Evolutionary conservation across 1,284 basidiomycete genomes (phyloP), one percentile per base, ranked within the genome.

Genomic region (Austroboletus niveus): DNA sequence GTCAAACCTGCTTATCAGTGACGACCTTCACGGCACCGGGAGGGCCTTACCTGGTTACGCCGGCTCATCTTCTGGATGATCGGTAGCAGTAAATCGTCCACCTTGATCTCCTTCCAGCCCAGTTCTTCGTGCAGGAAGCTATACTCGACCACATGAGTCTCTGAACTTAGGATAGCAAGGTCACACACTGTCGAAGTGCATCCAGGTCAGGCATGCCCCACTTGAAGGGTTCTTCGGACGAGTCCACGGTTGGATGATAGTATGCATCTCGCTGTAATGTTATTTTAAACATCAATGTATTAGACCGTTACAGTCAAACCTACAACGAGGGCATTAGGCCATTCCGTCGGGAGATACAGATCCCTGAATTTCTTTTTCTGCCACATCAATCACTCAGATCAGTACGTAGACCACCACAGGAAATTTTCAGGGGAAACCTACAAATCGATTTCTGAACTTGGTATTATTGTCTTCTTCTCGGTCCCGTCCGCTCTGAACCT

Each of bases 131-230:
- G 78, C 57, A 99, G 77, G 66, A 92, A 96, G 36, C 92, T 95
- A 60, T 4, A 34, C 12, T 34, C 44, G 34, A 8, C n/a, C 24
- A 14, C 8, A 52, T 53, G 42, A 59, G 49, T 38, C 42, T 46
- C 8, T 39, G 35, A 9, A 14, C 34, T 27, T 39, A 20, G 41
- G 11, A 44, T 20, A 15, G 38, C 7, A 41, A 46, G 44, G 29
- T n/a, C 14, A 72, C 86, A 58, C 65, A 93, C 90, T 79, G 72
- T 60, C 94, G 82, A 47, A 98, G 78, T 1, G 87, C 92, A 62
- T 98, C 94, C 2, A 99, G 81, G 65, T 98, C 95, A 7, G 96
- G 94, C 56, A 96, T 75, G 9, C 94, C 96, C 97, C 97, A 99
- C 61, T 93, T 92, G 68, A 99, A 99, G 0, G 91, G 87, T 63